phyloP scores from a whole-genome alignment of 371 early-diverging fungal species.

The Fennellomyces sp. region DNA sequence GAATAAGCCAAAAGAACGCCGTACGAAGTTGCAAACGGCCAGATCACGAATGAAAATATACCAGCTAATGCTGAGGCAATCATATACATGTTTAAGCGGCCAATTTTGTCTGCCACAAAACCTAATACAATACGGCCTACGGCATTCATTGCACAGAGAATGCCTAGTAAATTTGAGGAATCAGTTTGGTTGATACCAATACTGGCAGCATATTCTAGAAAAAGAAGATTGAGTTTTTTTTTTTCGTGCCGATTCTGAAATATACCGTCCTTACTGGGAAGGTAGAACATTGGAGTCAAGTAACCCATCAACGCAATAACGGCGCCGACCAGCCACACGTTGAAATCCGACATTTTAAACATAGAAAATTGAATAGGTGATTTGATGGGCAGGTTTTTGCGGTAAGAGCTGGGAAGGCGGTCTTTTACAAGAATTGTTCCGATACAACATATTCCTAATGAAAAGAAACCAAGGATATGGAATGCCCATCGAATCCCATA shows the following conservation, averaged over 20 bases:
- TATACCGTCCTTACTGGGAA: slow-evolving; percentile 33
- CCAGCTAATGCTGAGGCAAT: slow-evolving; percentile 31
- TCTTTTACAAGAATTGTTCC: slow-evolving; percentile 33
- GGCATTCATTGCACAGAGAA: slow-evolving; percentile 46
- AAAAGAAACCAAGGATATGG: slow-evolving; percentile 40
- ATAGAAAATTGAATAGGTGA: slow-evolving; percentile 29
- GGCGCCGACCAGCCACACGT: slow-evolving; percentile 32
- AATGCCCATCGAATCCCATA: slow-evolving; percentile 18
- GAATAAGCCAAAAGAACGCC: slow-evolving; percentile 51
- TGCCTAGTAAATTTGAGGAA: slow-evolving; percentile 30
- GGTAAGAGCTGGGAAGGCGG: slow-evolving; percentile 25
- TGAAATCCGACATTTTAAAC: slow-evolving; percentile 28
- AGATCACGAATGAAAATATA: slow-evolving; percentile 46
- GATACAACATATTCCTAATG: slow-evolving; percentile 34
- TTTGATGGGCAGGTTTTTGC: slow-evolving; percentile 16
- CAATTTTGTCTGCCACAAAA: slow-evolving; percentile 62
- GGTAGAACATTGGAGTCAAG: slow-evolving; percentile 33
- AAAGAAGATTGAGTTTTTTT: background rate
- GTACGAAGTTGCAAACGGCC: slow-evolving; percentile 59
- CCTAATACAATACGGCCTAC: slow-evolving; percentile 72
- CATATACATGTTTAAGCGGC: slow-evolving; percentile 51
- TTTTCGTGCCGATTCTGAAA: background rate
- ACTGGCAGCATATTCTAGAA: slow-evolving; percentile 27
- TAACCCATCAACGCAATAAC: slow-evolving; percentile 39
- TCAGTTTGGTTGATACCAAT: slow-evolving; percentile 24